phyloP scores from a whole-genome alignment of 2,329 filamentous ascomycete species.

The Pseudogymnoascus sp. region DNA sequence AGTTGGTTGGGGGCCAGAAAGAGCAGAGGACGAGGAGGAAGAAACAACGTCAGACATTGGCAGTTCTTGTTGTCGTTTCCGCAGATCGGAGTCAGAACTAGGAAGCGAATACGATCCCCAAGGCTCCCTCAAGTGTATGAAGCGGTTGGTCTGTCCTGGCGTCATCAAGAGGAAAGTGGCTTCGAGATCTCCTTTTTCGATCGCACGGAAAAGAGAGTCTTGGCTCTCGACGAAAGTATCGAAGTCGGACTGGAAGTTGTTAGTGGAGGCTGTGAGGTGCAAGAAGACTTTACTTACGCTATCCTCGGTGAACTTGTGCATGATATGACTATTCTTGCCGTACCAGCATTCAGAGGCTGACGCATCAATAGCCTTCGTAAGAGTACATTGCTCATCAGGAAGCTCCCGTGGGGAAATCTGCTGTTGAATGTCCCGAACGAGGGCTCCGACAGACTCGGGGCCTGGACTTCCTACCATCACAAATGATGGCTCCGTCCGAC shows the following conservation, averaged over 20 bases:
- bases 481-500: neutral
- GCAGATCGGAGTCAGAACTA: neutral
- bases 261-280: neutral
- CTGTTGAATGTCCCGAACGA: neutral
- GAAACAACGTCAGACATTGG: neutral
- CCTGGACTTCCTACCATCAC: conserved; percentile 1
- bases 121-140: neutral
- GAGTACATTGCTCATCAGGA: neutral
- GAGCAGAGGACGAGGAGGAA: conserved; percentile 3
- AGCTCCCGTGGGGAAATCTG: neutral
- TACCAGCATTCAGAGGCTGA: neutral
- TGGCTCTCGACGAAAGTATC: neutral
- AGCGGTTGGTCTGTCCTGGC: neutral
- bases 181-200: neutral
- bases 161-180: neutral
- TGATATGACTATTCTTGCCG: neutral
- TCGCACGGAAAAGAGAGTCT: conserved; percentile 1
- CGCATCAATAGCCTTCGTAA: neutral
- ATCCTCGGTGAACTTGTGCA: neutral
- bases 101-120: neutral
- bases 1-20: conserved; percentile 14
- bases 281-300: neutral
- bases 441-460: neutral
- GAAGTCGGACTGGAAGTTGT: neutral
- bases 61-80: neutral